Evolutionary conservation across 495 filamentous ascomycete genomes (phyloP), one percentile per base, ranked within the genome.

Genomic region (Penicillium goetzii): DNA sequence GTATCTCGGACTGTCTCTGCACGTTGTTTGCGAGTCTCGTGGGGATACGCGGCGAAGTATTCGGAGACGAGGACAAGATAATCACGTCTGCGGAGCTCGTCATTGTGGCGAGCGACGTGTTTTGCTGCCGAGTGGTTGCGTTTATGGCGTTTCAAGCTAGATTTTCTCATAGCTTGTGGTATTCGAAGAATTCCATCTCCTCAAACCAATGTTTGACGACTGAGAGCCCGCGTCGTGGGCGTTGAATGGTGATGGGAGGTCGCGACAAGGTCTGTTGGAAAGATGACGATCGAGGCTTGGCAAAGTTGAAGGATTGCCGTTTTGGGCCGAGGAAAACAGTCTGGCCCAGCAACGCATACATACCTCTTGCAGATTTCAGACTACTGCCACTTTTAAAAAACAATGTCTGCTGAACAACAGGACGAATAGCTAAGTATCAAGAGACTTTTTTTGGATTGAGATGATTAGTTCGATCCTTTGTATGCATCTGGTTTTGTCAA

Each of bases 41-140:
- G 30, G 68, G 73, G 25, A 74, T 65, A 51, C 36, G 63, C 45
- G 68, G 58, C 4, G 64, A 57, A 59, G 58, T 60, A 38, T 68
- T 72, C 26, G 81, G 79, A 8, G 80, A 79, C 26, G 80, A 84
- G 28, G 78, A 78, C 53, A 82, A 65, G 30, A 80, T 51, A 45
- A 80, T 72, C 49, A 76, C 70, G 52, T 78, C 71, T 8, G 68
- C 63, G 50, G 69, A 61, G 64, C 65, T 65, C 54, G 56, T 51
- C 76, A 79, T 80, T 55, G 61, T 76, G 63, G 43, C 64, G 38
- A 70, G 28, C 38, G 56, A 55, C 53, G 62, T 49, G 47, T 60
- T 36, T 36, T 30, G 25, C 30, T 19, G 41, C 40, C 36, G 30
- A 56, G 33, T n/a, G 45, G 30, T 30, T 26, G 43, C 3, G n/a